Percentiles rank a stretch among this genome's conserved stretches.
phyloP scores from a whole-genome alignment of 2,329 filamentous ascomycete species.

The Aspergillus tanneri region DNA sequence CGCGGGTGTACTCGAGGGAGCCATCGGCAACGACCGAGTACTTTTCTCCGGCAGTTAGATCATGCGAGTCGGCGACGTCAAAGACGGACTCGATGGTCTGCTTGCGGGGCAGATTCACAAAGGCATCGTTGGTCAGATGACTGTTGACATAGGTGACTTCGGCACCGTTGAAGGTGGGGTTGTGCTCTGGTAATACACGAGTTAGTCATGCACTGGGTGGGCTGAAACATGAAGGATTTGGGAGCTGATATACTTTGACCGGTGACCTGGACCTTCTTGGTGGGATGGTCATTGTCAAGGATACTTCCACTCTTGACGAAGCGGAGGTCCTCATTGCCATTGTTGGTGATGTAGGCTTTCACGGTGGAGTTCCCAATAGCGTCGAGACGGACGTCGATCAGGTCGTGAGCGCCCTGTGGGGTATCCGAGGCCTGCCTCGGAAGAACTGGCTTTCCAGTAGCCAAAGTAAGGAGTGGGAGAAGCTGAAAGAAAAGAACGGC shows the following conservation, averaged over 20 bases:
- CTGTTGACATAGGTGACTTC: slow-evolving; percentile 15
- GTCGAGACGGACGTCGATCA: slow-evolving; percentile 12
- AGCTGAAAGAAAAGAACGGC: slow-evolving; percentile 10
- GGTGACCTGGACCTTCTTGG: slow-evolving; percentile 15
- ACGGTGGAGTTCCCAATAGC: slow-evolving; percentile 16
- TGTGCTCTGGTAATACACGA: not conserved
- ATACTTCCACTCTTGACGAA: slow-evolving; percentile 16
- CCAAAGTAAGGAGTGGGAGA: slow-evolving; percentile 16
- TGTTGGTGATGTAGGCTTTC: slow-evolving; percentile 14
- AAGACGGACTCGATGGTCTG: slow-evolving; percentile 17
- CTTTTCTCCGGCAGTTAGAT: slow-evolving; percentile 9
- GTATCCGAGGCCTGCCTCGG: slow-evolving; percentile 13
- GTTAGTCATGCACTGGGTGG: not conserved
- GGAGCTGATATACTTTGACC: slow-evolving; percentile 11
- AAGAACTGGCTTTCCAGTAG: slow-evolving; percentile 21
- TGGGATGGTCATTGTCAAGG: slow-evolving; percentile 13
- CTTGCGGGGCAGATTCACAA: slow-evolving; percentile 13
- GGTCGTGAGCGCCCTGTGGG: slow-evolving; percentile 12
- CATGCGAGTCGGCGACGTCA: slow-evolving; percentile 14
- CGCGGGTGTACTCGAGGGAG: slow-evolving; percentile 12
- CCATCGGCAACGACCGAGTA: slow-evolving; percentile 16
- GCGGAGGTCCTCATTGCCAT: slow-evolving; percentile 10
- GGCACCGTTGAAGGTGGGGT: slow-evolving; percentile 15
- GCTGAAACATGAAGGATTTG: not conserved
- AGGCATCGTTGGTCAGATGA: slow-evolving; percentile 14